Evolutionary conservation across 2,329 filamentous ascomycete species (phyloP).

Genomic region (Aspergillus puulaauensis): DNA sequence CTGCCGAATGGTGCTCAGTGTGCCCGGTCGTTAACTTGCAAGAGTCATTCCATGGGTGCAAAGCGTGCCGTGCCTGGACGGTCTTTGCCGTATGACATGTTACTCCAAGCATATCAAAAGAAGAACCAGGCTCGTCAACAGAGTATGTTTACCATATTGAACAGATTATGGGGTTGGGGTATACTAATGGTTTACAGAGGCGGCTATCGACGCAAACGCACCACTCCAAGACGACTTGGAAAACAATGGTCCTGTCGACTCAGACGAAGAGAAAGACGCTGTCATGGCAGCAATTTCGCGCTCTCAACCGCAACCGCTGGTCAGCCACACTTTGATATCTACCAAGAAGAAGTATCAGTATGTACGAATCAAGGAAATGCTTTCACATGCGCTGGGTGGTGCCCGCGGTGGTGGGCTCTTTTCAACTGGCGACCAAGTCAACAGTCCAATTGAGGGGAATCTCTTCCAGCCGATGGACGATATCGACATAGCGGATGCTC

Average conservation of each 20-base stretch:
- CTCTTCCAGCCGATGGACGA: constrained; percentile 35
- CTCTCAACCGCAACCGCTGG: constrained; percentile 75
- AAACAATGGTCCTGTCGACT: constrained; percentile 78
- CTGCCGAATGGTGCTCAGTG: constrained; percentile 83
- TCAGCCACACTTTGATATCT: constrained; percentile 59
- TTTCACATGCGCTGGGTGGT: constrained; percentile 59
- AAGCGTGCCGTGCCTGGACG: constrained; percentile 85
- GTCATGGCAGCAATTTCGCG: constrained; percentile 79
- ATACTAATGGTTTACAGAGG: constrained; percentile 58
- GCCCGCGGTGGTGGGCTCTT: constrained; percentile 48
- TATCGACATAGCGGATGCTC: constrained; percentile 19
- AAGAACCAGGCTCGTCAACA: constrained; percentile 99
- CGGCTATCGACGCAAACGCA: constrained; percentile 90
- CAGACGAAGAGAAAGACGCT: constrained; percentile 86
- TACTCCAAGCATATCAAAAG: constrained; percentile 86
- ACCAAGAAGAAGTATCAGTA: constrained; percentile 58
- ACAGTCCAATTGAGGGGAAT: constrained; percentile 29
- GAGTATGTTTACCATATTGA: constrained; percentile 59
- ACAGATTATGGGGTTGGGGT: background rate
- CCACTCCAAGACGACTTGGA: constrained; percentile 85
- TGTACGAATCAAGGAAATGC: constrained; percentile 64
- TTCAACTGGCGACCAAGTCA: constrained; percentile 32
- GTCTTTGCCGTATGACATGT: constrained; percentile 87
- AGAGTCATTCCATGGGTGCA: constrained; percentile 92
- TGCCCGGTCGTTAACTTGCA: constrained; percentile 86